These are phyloP conservation scores for Aspergillus latus DNA, from an alignment of 2,329 filamentous ascomycete species.

Conservation along the genomic window DNA sequence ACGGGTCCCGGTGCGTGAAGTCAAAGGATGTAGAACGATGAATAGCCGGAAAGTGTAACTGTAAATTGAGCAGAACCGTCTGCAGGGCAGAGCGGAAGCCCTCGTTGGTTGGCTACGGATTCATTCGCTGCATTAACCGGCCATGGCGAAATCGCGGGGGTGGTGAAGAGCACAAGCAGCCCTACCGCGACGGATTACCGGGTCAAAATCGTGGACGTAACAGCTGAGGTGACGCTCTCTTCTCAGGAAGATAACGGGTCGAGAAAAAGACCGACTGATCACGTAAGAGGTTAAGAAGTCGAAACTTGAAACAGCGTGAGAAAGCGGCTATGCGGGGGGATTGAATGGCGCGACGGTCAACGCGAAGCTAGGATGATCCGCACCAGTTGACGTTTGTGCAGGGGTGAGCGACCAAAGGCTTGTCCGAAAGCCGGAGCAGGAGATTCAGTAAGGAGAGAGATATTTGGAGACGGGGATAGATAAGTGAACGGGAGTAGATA, in stretches of 20 bases:
- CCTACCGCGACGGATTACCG: slow-evolving; percentile 23
- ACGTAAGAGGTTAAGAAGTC: slow-evolving; percentile 16
- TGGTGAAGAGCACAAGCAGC: slow-evolving; percentile 16
- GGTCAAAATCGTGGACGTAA: slow-evolving; percentile 2
- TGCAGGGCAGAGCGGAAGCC: slow-evolving; percentile 47
- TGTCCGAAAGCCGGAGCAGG: neutral
- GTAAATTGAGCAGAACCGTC: slow-evolving; percentile 40
- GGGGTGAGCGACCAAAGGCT: slow-evolving; percentile 14
- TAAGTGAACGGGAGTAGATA: neutral
- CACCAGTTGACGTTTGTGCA: slow-evolving; percentile 20
- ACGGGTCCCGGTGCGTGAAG: slow-evolving; percentile 9
- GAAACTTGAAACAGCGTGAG: slow-evolving; percentile 16
- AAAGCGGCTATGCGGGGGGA: slow-evolving; percentile 26
- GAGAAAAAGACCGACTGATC: slow-evolving; percentile 14
- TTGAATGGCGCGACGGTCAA: slow-evolving; percentile 27
- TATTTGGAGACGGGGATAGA: neutral
- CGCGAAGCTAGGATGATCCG: slow-evolving; percentile 32
- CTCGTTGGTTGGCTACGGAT: slow-evolving; percentile 40
- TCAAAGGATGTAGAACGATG: slow-evolving; percentile 10
- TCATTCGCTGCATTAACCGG: slow-evolving; percentile 43
- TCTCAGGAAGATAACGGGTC: slow-evolving; percentile 1
- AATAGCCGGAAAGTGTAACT: slow-evolving; percentile 2
- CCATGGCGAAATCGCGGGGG: slow-evolving; percentile 34
- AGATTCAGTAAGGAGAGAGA: neutral
- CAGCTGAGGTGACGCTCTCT: neutral